Conservation (phyloP, 805 yeast genomes). For the Yarrowia osloensis region DNA sequence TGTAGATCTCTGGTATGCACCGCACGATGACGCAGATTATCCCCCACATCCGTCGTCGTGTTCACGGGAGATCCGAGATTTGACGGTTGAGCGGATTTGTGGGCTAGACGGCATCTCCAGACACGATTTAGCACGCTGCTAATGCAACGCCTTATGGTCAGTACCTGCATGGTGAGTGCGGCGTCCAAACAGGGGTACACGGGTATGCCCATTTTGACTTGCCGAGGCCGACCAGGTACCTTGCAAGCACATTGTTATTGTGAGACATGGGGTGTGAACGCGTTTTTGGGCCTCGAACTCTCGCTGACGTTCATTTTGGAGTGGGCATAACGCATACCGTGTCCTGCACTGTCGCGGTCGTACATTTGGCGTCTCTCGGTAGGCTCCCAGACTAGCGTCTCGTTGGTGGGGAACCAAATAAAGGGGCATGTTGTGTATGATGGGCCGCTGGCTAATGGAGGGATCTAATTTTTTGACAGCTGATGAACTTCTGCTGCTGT, state of each 20-base stretch:
- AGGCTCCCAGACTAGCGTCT: background rate
- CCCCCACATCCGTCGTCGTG: background rate
- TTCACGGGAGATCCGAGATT: background rate
- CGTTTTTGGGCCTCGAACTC: background rate
- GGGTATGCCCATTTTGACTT: background rate
- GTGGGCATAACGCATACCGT: background rate
- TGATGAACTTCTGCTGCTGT: no score
- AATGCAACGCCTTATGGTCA: background rate
- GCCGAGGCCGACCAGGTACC: background rate
- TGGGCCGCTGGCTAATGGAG: no score
- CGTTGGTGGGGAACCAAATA: background rate
- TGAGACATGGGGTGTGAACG: background rate
- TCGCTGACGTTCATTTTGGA: background rate
- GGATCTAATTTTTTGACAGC: no score
- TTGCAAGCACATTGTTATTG: background rate
- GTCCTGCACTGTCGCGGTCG: background rate
- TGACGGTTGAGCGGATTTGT: no score
- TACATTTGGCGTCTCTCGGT: background rate
- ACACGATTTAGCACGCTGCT: background rate
- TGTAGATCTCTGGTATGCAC: background rate
- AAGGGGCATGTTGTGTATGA: no score
- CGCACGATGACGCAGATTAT: background rate
- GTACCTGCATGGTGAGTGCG: conserved; percentile 25
- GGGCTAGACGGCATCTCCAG: background rate
- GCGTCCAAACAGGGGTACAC: background rate